These are phyloP conservation scores for Russula foetens DNA, from an alignment of 768 basidiomycete species.

Conservation along the genomic window DNA sequence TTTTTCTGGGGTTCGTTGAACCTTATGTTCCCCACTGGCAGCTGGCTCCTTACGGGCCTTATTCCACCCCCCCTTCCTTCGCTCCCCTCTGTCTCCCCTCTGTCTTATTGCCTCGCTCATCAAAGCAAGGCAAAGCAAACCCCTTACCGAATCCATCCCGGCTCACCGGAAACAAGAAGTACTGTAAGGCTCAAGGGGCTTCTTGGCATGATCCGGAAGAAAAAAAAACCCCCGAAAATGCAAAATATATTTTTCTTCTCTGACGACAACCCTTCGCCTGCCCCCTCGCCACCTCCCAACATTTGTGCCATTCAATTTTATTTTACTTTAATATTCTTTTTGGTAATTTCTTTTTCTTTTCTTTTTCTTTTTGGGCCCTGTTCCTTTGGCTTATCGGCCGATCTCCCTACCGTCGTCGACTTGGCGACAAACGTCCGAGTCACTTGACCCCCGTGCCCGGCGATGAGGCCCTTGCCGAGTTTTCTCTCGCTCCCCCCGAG, in stretches of 20 bases:
- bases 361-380: background rate
- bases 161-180: background rate
- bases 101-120: background rate
- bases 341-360: background rate
- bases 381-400: background rate
- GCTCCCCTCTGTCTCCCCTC: background rate
- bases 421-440: too few species aligned
- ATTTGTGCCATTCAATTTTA: too few species aligned
- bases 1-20: constrained; percentile 1
- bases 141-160: background rate
- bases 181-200: background rate
- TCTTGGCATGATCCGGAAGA: constrained; percentile 6
- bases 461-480: background rate
- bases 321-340: too few species aligned
- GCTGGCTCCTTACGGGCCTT: too few species aligned
- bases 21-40: constrained; percentile 9
- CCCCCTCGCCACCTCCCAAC: background rate
- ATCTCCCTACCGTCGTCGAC: constrained; percentile 8
- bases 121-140: background rate
- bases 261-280: too few species aligned
- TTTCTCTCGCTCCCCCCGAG: too few species aligned
- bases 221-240: background rate
- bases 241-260: background rate
- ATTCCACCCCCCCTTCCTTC: background rate
- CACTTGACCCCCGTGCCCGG: background rate